phyloP scores from a whole-genome alignment of 192 early-diverging fungal species.

The Pilaira anomala region DNA sequence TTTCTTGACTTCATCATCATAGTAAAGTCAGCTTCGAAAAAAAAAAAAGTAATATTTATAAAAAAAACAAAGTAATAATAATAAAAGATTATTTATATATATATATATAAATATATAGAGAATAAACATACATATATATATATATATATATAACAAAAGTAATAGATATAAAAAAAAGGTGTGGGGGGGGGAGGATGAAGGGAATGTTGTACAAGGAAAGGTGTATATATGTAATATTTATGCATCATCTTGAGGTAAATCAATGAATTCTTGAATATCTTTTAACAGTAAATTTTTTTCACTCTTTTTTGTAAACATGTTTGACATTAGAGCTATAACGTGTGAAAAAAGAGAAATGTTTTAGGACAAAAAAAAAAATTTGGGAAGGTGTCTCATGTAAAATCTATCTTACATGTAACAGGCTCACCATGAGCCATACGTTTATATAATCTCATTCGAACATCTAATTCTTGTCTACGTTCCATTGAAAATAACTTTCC shows the following conservation, averaged over 20 bases:
- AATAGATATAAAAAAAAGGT: no score
- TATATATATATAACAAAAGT: constrained; percentile 3
- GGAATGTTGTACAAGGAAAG: no score
- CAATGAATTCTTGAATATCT: constrained; percentile 29
- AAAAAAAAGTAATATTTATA: no score
- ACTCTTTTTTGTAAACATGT: constrained; percentile 1
- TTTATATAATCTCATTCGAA: constrained; percentile 38
- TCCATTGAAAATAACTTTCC: constrained; percentile 32
- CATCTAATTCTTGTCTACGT: constrained; percentile 33
- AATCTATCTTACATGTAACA: constrained; percentile 26
- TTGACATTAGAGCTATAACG: constrained; percentile 21
- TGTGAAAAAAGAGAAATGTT: no score
- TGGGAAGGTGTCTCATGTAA: not conserved
- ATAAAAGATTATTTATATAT: not conserved
- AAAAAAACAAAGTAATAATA: not conserved
- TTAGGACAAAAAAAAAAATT: not conserved
- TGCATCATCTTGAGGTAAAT: constrained; percentile 8
- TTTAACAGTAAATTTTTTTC: constrained; percentile 12
- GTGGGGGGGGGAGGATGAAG: no score
- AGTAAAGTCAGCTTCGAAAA: no score
- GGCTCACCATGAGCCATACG: constrained; percentile 35
- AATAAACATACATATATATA: no score
- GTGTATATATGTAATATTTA: no score
- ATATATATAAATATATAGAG: no score
- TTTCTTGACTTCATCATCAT: constrained; percentile 11